phyloP scores from a whole-genome alignment of 352 stramenopile species.

The Phytopythium boreale region DNA sequence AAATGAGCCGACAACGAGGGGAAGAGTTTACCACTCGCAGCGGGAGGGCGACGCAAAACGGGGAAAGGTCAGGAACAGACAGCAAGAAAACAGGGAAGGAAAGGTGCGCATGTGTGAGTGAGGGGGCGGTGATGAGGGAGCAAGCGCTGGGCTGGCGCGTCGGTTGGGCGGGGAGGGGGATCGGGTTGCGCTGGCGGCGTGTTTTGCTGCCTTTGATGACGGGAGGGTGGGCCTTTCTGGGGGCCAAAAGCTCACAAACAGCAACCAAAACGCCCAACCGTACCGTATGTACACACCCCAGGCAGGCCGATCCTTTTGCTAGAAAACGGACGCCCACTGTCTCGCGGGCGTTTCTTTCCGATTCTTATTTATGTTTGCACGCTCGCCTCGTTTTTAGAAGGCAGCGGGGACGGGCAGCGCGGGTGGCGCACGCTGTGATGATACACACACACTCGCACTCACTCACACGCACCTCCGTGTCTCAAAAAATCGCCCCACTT shows the following conservation, averaged over 20 bases:
- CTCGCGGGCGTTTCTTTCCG: too few species aligned
- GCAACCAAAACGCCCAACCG: not conserved
- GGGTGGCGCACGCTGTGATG: too few species aligned
- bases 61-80: constrained; percentile 1
- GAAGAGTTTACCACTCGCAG: not conserved
- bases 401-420: too few species aligned
- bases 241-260: not conserved
- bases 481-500: too few species aligned
- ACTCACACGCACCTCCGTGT: too few species aligned
- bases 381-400: too few species aligned
- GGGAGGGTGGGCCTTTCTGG: not conserved
- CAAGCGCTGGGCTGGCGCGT: not conserved
- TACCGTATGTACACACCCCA: not conserved
- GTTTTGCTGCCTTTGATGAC: not conserved
- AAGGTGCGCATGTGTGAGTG: not conserved
- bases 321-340: too few species aligned
- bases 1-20: constrained; percentile 11
- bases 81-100: not conserved
- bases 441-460: too few species aligned
- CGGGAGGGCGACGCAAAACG: not conserved
- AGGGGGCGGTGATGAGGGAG: not conserved
- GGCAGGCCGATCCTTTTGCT: too few species aligned
- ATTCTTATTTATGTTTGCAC: too few species aligned
- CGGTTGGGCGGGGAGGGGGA: not conserved
- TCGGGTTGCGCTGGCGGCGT: not conserved